A percentile compares a stretch with the other conserved stretches of the same genome.
Evolutionary conservation across 495 filamentous ascomycete species (phyloP).

Genomic region (Thermochaetoides thermophila): DNA sequence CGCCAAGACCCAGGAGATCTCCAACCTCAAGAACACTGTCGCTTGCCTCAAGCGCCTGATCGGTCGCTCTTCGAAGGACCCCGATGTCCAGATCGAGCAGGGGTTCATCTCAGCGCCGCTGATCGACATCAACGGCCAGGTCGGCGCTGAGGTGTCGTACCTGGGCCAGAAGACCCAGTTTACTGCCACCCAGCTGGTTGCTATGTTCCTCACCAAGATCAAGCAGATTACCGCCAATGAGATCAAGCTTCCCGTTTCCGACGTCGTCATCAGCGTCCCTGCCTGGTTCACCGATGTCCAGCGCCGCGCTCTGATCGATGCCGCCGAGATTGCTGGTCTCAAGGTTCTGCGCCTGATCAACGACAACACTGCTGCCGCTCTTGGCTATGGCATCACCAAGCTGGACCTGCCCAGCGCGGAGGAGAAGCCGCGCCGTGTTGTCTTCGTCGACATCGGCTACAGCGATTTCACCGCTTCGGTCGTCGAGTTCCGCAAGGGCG

Average conservation of each 20-base stretch:
- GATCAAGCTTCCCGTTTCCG: slow-evolving; percentile 82
- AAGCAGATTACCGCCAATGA: slow-evolving; percentile 76
- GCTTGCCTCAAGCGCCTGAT: slow-evolving; percentile 80
- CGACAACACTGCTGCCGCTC: slow-evolving; percentile 90
- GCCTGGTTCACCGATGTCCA: slow-evolving; percentile 96
- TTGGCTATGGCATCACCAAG: slow-evolving; percentile 97
- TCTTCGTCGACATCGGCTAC: slow-evolving; percentile 92
- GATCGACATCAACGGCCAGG: slow-evolving; percentile 82
- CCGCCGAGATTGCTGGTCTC: slow-evolving; percentile 84
- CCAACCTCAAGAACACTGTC: slow-evolving; percentile 98
- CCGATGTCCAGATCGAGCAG: slow-evolving; percentile 83
- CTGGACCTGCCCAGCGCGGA: slow-evolving; percentile 74
- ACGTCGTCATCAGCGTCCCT: slow-evolving; percentile 87
- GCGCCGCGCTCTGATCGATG: slow-evolving; percentile 77
- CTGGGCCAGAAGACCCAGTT: slow-evolving; percentile 90
- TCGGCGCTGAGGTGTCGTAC: slow-evolving; percentile 89
- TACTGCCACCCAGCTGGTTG: slow-evolving; percentile 75
- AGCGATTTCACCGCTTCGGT: slow-evolving; percentile 89
- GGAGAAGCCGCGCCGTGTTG: slow-evolving; percentile 84
- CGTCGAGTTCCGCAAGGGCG: slow-evolving; percentile 94
- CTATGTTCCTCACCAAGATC: slow-evolving; percentile 92
- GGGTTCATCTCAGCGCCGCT: slow-evolving; percentile 78
- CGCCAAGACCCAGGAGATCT: slow-evolving; percentile 97
- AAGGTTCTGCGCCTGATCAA: slow-evolving; percentile 92
- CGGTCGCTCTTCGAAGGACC: slow-evolving; percentile 72